Evolutionary conservation across 1,139 yeast species (phyloP), one percentile per base, ranked within the genome.

Genomic region (Suhomyces bolitotheri): DNA sequence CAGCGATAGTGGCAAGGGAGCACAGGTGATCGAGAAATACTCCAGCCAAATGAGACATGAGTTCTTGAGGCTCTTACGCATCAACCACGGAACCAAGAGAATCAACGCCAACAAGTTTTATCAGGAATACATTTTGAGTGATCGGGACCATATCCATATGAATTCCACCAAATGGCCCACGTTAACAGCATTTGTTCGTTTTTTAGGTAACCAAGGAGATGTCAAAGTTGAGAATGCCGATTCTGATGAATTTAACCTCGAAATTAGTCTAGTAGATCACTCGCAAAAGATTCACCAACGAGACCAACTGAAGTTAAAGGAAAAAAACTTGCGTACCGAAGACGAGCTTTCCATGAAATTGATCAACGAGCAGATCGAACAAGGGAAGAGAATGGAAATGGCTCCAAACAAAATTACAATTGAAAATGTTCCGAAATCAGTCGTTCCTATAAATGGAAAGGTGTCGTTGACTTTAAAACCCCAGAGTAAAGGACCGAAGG

Each of bases 131-230:
- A 83, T 85, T 35, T 62, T 73, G 38, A 76, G 76, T 45, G 87
- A 89, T 54, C 77, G 78, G 51, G 78, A 86, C 38, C 97, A 92
- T 58, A 67, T 89, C 4, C 98, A 90, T 56, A 79, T 92, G 83
- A 89, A 88, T 54, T 81, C 97, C 3, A 92, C 98, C 1, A 69
- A 71, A 43, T 92, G 95, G 90, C 58, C 73, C 3, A 76, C 84
- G 4, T 60, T 94, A 26, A 75, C 92, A 0, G 75, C 77, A 34
- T 86, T 90, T 55, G 73, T 88, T n/a, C 73, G 77, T 43, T 64
- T 77, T 47, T 60, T 92, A 45, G 84, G 81, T 1, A 66, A 71
- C 16, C 62, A 67, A 17, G 87, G 89, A 2, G 59, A 73, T n/a
- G 76, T 84, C 7, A 60, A 67, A 24, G 82, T 84, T 1, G 75